Evolutionary conservation across 495 filamentous ascomycete genomes (phyloP), one percentile per base, ranked within the genome.

Genomic region (Jackrogersella minutella): DNA sequence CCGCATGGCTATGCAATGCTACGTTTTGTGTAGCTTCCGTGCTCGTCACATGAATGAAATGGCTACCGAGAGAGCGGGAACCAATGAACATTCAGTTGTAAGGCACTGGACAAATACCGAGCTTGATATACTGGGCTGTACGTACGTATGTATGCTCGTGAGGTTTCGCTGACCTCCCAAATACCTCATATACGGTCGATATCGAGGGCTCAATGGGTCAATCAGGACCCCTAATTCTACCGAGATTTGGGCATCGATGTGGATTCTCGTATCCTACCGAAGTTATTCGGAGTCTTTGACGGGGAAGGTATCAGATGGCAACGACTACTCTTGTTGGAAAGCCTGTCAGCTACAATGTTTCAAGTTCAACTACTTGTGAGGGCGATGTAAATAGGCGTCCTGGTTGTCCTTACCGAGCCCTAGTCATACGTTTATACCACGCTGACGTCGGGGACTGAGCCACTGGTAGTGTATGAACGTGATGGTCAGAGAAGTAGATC

Each of bases 391-490:
- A 44, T 30, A 59, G 65, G 65, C 58, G 30, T 43, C 54, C 33
- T 52, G 11, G 40, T 31, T 64, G 10, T 16, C 40, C 50, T 63
- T 46, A 58, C 53, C 53, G 58, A 68, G 56, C 47, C 28, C 40
- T 41, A 49, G 58, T 68, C 65, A 62, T 68, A 41, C 58, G 64
- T 68, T 59, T 54, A 51, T 68, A 36, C 58, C 51, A 68, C 40
- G 44, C 65, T 68, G 58, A 68, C 65, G 46, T n/a, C 13, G 57
- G 6, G 13, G 11, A 47, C 58, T 44, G 37, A 68, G 65, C 65
- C 65, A 54, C 58, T 30, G 19, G 11, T 26, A 17, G 17, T 19
- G 16, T 37, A 39, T 21, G 54, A 49, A 44, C 6, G 26, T 52
- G 50, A 54, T 14, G 36, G 43, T 28, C 41, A 41, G 31, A 41